Evolutionary conservation across 805 yeast genomes (phyloP), one percentile per base, ranked within the genome.

Genomic region (Zygosaccharomyces siamensis): DNA sequence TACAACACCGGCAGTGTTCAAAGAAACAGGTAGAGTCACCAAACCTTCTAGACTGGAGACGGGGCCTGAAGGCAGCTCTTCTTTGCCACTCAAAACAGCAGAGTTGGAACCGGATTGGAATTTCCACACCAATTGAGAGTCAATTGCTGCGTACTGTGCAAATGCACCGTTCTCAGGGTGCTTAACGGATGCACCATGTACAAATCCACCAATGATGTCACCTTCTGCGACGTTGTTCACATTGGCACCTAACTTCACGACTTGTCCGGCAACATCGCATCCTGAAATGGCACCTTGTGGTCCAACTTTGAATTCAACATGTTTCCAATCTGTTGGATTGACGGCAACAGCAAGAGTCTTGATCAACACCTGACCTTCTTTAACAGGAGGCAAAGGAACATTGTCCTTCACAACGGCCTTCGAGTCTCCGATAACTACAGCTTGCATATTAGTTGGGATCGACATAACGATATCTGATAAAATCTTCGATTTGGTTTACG

Each of bases 251-350:
- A 70, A 61, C 43, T 65, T 84, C 23, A 79, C 76, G 37, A 83
- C 79, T 28, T 68, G 69, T 31, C 89, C 89, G 40, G 84, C 65
- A 28, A 73, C 77, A 59, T 84, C 89, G 47, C 79, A 68, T 14
- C 90, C 92, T 11, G 73, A 61, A 42, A 81, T 71, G 24, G 71
- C 60, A 24, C 83, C 85, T 33, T 73, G 64, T 1, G 55, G 64
- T 16, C 80, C 78, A 48, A 67, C 55, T 8, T 67, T 57, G 46
- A 47, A 62, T 3, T 60, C 71, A 39, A 75, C 61, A 57, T 82
- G 86, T 58, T 82, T 82, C 83, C 84, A 82, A 60, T 84, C 90
- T 5, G 84, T 78, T 38, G 89, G 89, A 58, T 84, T 84, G 36
- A 75, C 72, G 1, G 84, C 87, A 46, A 65, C 76, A 7, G 86